A percentile compares a stretch with the other conserved stretches of the same genome.
Evolutionary conservation across 2,329 filamentous ascomycete genomes (phyloP).

Genomic region (Rhexocercosporidium sp.): DNA sequence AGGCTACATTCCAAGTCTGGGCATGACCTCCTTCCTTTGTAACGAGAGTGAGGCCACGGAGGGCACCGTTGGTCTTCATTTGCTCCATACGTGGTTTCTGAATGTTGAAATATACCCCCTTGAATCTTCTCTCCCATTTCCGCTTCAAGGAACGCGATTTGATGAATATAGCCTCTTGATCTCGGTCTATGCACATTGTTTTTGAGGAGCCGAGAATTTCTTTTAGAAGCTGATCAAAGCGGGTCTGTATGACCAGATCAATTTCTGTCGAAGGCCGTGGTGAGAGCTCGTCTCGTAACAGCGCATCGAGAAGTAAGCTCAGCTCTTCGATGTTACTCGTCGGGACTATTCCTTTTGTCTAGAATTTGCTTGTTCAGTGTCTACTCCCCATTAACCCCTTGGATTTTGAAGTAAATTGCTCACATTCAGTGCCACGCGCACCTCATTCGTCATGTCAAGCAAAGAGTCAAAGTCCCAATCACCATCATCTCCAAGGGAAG

Average conservation of each 20-base stretch:
- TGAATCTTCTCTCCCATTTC: conserved; percentile 33
- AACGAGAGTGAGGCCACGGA: conserved; percentile 24
- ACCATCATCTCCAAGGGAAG: conserved; percentile 13
- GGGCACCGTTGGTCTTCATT: conserved; percentile 25
- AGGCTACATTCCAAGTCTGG: conserved; percentile 24
- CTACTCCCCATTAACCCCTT: background rate
- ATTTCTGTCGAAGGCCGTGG: conserved; percentile 12
- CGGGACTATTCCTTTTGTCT: background rate
- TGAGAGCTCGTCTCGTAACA: background rate
- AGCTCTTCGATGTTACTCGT: background rate
- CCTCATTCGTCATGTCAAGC: conserved; percentile 13
- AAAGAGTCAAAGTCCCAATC: conserved; percentile 17
- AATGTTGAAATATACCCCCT: conserved; percentile 27
- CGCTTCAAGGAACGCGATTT: conserved; percentile 21
- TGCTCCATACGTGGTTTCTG: conserved; percentile 28
- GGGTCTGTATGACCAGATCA: conserved; percentile 22
- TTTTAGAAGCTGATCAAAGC: conserved; percentile 32
- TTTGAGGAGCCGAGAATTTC: conserved; percentile 18
- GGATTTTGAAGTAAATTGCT: background rate
- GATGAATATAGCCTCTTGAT: conserved; percentile 10
- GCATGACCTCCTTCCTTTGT: conserved; percentile 7
- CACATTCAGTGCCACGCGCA: conserved; percentile 17
- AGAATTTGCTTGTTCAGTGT: background rate
- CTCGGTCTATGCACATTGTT: background rate
- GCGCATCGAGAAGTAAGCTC: background rate